Evolutionary conservation across 2,329 filamentous ascomycete species (phyloP), one percentile per base, ranked within the genome.

Genomic region (Phialophora expanda): DNA sequence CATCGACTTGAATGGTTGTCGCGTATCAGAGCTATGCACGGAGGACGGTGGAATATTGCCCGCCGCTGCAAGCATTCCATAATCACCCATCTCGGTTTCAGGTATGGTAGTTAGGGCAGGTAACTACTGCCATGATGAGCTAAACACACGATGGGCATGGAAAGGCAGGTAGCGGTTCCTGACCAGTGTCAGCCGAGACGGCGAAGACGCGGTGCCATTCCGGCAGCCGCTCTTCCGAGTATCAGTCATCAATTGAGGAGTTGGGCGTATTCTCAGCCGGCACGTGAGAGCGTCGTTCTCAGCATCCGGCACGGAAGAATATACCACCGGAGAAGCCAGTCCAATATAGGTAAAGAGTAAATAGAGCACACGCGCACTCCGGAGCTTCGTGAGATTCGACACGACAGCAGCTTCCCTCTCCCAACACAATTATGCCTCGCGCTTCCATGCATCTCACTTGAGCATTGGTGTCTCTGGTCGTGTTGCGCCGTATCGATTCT

Each of bases 1-100:
- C 20, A 44, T n/a, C 5, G 17, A 38, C 46, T 20, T 56, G 59
- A 62, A 34, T 62, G 59, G 59, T 24, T 32, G 51, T 62, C 51
- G 59, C 59, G 59, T 62, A 62, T 22, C 24, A 24, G 8, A 53
- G 8, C 22, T 51, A 44, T 51, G 48, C 46, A 24, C 20, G 44
- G 44, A 41, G 14, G 12, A 41, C 34, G 14, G 34, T 41, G 7
- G 4, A n/a, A 6, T 44, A 20, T 7, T 44, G 14, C 17, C 6
- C 38, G 38, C 38, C 5, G 38, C 38, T 44, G 38, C 38, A n/a
- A 17, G 26, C 53, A 55, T 55, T 55, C 53, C 53, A 55, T 55
- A 55, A 55, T 55, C 53, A 55, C 8, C 11, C 4, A 20, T 17
- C 8, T 32, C 53, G 53, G 53, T n/a, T 11, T 17, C 11, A 55